These are phyloP conservation scores for Nasturtium officinale DNA, from an alignment of 345 rosid species.

Conservation along the genomic window DNA sequence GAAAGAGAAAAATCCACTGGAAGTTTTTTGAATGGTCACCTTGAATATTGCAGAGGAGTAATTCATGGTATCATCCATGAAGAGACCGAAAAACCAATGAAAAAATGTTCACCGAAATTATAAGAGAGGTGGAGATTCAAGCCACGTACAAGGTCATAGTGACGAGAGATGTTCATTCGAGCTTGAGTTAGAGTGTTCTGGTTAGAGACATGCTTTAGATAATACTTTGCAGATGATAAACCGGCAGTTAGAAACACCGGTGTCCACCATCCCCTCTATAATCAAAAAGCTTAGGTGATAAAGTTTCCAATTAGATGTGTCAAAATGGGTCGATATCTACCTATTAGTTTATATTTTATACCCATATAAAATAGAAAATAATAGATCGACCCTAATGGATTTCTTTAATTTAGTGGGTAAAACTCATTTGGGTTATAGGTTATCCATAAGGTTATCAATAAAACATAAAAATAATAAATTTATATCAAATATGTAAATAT, in stretches of 20 bases:
- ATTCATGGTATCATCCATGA: constrained; percentile 83
- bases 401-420: too few relatives aligned
- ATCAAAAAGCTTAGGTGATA: not conserved
- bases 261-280: constrained; percentile 89
- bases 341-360: too few relatives aligned
- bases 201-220: constrained; percentile 56
- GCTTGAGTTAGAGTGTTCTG: too few relatives aligned
- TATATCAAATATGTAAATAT: too few relatives aligned
- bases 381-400: too few relatives aligned
- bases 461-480: too few relatives aligned
- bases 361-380: too few relatives aligned
- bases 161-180: too few relatives aligned
- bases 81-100: constrained; percentile 70
- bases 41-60: constrained; percentile 78
- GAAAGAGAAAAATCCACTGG: not conserved
- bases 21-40: constrained; percentile 50
- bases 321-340: too few relatives aligned
- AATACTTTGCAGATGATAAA: constrained; percentile 67
- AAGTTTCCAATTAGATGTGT: not conserved
- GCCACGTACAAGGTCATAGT: constrained; percentile 69
- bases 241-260: constrained; percentile 73
- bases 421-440: too few relatives aligned
- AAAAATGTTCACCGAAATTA: not conserved
- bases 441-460: too few relatives aligned
- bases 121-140: not conserved